phyloP scores from a whole-genome alignment of 768 basidiomycete species.

The Cantharellus anzutake region DNA sequence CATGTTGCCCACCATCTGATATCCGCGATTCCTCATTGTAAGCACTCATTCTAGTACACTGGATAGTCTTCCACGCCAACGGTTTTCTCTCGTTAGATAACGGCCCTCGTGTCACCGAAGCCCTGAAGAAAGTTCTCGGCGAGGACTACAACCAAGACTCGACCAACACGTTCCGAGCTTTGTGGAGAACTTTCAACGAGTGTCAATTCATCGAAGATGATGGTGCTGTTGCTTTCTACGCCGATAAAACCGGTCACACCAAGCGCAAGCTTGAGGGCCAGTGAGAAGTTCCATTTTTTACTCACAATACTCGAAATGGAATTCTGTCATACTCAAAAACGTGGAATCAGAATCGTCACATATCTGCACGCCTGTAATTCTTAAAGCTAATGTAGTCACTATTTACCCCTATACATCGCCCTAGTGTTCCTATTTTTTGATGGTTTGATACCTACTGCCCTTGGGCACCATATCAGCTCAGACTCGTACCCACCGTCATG shows the following conservation, averaged over 20 bases:
- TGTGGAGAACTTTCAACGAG: neutral
- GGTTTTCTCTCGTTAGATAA: neutral
- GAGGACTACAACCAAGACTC: neutral
- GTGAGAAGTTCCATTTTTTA: neutral
- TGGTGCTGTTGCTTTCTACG: neutral
- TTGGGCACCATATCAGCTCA: too few relatives aligned
- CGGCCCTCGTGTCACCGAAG: slow-evolving; percentile 38
- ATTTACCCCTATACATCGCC: too few relatives aligned
- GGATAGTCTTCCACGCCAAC: too few relatives aligned
- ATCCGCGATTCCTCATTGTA: neutral
- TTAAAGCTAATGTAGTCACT: too few relatives aligned
- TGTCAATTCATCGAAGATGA: neutral
- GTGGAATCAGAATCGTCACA: too few relatives aligned
- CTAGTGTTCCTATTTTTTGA: too few relatives aligned
- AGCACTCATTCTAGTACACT: too few relatives aligned
- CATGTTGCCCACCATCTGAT: neutral
- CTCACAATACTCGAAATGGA: too few relatives aligned
- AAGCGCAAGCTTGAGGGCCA: neutral
- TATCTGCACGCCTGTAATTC: too few relatives aligned
- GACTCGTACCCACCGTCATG: too few relatives aligned
- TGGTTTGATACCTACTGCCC: too few relatives aligned
- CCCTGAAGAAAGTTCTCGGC: slow-evolving; percentile 29
- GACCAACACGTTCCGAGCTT: neutral
- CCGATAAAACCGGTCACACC: neutral
- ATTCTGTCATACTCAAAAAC: too few relatives aligned